Evolutionary conservation across 148 eudicot species (phyloP).

Genomic region (Cornus florida): DNA sequence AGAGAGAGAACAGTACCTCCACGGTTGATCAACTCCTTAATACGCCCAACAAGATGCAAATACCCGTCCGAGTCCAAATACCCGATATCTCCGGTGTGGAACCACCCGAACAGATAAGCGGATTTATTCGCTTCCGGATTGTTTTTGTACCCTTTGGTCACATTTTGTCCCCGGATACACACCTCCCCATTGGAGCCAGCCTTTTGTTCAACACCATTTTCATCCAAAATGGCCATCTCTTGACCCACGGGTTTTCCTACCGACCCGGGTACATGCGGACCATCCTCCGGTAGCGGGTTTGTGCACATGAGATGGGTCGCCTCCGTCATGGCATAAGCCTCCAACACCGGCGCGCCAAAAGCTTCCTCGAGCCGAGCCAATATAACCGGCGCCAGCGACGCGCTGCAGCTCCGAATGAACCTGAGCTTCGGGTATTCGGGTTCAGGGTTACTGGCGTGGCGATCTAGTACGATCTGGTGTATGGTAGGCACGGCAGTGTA

Average conservation of each 20-base stretch:
- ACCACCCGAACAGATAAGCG: slow-evolving; percentile 86
- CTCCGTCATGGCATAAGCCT: slow-evolving; percentile 98
- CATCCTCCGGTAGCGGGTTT: slow-evolving; percentile 80
- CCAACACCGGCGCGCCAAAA: slow-evolving; percentile 82
- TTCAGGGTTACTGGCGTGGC: slow-evolving; percentile 65
- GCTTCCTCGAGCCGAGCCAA: slow-evolving; percentile 73
- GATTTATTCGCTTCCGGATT: slow-evolving; percentile 88
- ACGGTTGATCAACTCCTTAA: slow-evolving; percentile 95
- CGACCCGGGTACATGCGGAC: slow-evolving; percentile 72
- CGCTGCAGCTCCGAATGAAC: slow-evolving; percentile 91
- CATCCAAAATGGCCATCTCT: slow-evolving; percentile 78
- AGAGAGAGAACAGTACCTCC: slow-evolving; percentile 61
- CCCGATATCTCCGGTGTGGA: slow-evolving; percentile 93
- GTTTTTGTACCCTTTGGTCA: slow-evolving; percentile 83
- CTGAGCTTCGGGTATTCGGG: slow-evolving; percentile 67
- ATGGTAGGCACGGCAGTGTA: slow-evolving; percentile 96
- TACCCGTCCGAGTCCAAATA: slow-evolving; percentile 79
- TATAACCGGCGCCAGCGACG: slow-evolving; percentile 72
- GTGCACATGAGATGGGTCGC: slow-evolving; percentile 87
- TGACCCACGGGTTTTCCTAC: slow-evolving; percentile 92
- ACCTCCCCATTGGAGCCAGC: slow-evolving; percentile 75
- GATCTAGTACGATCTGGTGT: slow-evolving; percentile 80
- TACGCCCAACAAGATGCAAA: slow-evolving; percentile 91
- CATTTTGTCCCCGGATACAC: slow-evolving; percentile 87
- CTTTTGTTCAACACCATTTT: slow-evolving; percentile 58